Percentiles rank a stretch among this genome's conserved stretches.
Conservation (phyloP, 1,284 basidiomycete species). For the Trichosporon inkin region DNA sequence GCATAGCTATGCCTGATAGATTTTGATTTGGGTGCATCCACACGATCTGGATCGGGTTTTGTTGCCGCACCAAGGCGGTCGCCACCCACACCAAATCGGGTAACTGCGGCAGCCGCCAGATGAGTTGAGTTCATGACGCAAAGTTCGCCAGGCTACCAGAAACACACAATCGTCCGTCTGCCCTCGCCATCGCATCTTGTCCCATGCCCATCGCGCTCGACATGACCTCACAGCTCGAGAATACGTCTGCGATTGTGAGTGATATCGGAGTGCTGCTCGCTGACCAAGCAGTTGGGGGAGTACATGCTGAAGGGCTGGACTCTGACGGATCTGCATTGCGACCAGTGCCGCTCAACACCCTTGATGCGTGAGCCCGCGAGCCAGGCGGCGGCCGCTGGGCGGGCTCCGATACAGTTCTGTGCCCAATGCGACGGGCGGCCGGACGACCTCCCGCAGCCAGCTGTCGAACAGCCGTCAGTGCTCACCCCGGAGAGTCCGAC, state of each 20-base stretch:
- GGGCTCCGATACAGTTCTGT: slow-evolving; percentile 47
- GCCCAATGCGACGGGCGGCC: slow-evolving; percentile 49
- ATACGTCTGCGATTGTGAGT: slow-evolving; percentile 44
- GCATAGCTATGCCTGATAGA: too few species aligned
- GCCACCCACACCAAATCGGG: not conserved
- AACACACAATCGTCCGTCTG: not conserved
- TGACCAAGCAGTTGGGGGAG: slow-evolving; percentile 44
- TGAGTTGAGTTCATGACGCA: slow-evolving; percentile 3
- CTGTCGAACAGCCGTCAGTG: not conserved
- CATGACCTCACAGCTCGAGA: slow-evolving; percentile 41
- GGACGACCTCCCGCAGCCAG: slow-evolving; percentile 3
- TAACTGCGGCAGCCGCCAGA: not conserved
- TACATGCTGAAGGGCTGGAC: slow-evolving; percentile 53
- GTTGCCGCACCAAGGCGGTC: not conserved
- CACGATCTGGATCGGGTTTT: too few species aligned
- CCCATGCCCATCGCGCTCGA: slow-evolving; percentile 31
- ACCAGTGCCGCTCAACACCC: slow-evolving; percentile 41
- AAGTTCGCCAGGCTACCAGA: not conserved
- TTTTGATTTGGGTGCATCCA: too few species aligned
- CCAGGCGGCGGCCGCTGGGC: slow-evolving; percentile 28
- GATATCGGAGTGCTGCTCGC: not conserved
- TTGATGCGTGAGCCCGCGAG: slow-evolving; percentile 47
- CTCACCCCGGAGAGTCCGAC: slow-evolving; percentile 4
- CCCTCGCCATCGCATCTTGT: not conserved
- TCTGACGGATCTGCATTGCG: slow-evolving; percentile 47